Evolutionary conservation across 768 basidiomycete genomes (phyloP).

Genomic region (Thelephora ganbajun): DNA sequence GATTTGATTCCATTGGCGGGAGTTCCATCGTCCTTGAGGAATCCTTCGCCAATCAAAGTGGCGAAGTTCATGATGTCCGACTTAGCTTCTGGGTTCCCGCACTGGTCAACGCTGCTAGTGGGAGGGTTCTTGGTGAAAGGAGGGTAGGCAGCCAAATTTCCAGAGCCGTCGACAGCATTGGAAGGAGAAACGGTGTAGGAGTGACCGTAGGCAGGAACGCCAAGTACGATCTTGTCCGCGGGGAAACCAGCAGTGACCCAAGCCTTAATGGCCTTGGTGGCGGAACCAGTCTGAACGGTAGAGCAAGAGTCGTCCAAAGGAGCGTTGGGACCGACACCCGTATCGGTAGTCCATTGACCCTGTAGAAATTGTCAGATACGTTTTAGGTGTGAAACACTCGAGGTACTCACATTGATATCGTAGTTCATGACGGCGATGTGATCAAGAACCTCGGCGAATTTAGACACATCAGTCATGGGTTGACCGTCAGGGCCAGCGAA

Average conservation of each 20-base stretch:
- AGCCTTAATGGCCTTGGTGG: slow-evolving; percentile 52
- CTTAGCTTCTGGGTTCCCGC: slow-evolving; percentile 37
- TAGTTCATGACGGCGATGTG: slow-evolving; percentile 60
- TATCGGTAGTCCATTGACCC: slow-evolving; percentile 24
- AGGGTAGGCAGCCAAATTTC: slow-evolving; percentile 32
- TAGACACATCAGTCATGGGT: slow-evolving; percentile 58
- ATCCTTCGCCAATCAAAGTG: slow-evolving; percentile 40
- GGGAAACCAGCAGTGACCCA: slow-evolving; percentile 81
- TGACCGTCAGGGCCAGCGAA: slow-evolving; percentile 33
- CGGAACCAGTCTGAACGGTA: slow-evolving; percentile 57
- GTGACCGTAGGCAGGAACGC: slow-evolving; percentile 77
- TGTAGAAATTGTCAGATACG: background rate
- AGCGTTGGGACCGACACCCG: slow-evolving; percentile 63
- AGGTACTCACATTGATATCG: slow-evolving; percentile 27
- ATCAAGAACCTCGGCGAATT: slow-evolving; percentile 56
- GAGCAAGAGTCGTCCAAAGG: slow-evolving; percentile 74
- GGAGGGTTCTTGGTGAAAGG: slow-evolving; percentile 28
- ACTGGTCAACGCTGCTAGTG: slow-evolving; percentile 36
- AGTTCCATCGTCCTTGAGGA: slow-evolving; percentile 29
- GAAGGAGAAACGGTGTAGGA: slow-evolving; percentile 33
- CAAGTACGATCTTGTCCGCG: slow-evolving; percentile 61
- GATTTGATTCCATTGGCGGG: slow-evolving; percentile 32
- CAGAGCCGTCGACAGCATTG: slow-evolving; percentile 20
- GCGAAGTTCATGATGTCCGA: slow-evolving; percentile 45
- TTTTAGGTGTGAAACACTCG: background rate